Evolutionary conservation across 2,329 filamentous ascomycete genomes (phyloP), one percentile per base, ranked within the genome.

Genomic region (Ambrosiella beaveri): DNA sequence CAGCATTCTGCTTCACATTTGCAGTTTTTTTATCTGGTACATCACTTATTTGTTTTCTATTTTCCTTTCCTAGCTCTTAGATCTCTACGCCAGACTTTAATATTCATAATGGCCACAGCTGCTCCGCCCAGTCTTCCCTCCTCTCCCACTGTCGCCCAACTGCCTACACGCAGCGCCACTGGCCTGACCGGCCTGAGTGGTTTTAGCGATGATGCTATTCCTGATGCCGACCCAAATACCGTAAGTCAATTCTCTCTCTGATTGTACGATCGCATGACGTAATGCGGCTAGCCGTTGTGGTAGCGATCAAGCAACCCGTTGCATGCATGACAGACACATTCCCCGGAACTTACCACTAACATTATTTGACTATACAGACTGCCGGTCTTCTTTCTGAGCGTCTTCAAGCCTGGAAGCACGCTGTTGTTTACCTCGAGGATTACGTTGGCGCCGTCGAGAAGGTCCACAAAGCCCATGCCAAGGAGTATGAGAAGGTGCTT

Each of bases 351-450:
- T 40, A 36, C 15, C 37, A n/a, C 17, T 50, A 45, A 41, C 12
- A 40, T 8, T 39, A 13, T 38, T 50, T 50, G 7, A 27, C 36
- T 35, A 17, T 56, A 17, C 63, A 88, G 84, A 86, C 85, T 19
- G 82, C 84, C n/a, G 83, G 79, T 45, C 78, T 97, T 54, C 84
- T 98, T 63, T 77, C 84, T 58, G 88, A 97, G 74, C 82, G 93
- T 63, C 77, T 98, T 61, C 85, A 87, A 66, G 93, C 93, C 52
- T 98, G 89, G 89, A 97, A 96, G 70, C 91, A 97, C 69, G 88
- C 90, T 61, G 87, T 89, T 62, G 87, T 77, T 59, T 91, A 95
- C 67, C 77, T 98, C 53, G 89, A 97, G 71, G 88, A 95, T 56
- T 98, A 96, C 69, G 77, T 97, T 65, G 75, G 74, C 37, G 83